phyloP scores from a whole-genome alignment of 2,329 filamentous ascomycete genomes.

The Aspergillus quadrilineatus region DNA sequence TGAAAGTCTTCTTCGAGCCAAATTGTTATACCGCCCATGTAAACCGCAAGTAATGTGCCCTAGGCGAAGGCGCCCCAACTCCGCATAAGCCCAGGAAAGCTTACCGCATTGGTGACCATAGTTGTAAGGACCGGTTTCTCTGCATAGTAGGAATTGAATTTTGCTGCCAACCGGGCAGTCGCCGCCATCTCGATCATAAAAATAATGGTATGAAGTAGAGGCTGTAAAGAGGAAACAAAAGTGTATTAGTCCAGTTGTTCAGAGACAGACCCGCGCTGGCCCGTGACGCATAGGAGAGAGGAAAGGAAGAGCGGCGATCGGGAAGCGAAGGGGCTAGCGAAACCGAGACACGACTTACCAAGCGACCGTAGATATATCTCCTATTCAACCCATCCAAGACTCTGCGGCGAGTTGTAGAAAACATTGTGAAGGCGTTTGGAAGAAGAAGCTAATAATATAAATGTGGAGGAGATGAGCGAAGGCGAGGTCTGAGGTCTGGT shows the following conservation, averaged over 20 bases:
- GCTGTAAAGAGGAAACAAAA: constrained; percentile 54
- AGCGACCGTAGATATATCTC: constrained; percentile 48
- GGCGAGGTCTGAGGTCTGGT: constrained; percentile 27
- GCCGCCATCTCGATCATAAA: constrained; percentile 87
- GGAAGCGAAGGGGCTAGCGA: background rate
- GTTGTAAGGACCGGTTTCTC: constrained; percentile 95
- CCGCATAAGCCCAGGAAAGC: constrained; percentile 23
- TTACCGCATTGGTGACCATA: constrained; percentile 95
- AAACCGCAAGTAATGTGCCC: background rate
- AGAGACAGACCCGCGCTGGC: background rate
- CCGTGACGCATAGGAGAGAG: background rate
- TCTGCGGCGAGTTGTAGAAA: constrained; percentile 41
- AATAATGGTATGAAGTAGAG: constrained; percentile 79
- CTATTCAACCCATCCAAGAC: constrained; percentile 47
- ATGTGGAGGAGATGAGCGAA: constrained; percentile 22
- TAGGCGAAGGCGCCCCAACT: background rate
- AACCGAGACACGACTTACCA: constrained; percentile 33
- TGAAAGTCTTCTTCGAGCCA: background rate
- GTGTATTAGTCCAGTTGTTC: constrained; percentile 7
- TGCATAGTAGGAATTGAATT: constrained; percentile 93
- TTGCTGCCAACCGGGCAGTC: constrained; percentile 74
- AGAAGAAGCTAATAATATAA: constrained; percentile 17
- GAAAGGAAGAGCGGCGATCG: background rate
- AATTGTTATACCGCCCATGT: background rate
- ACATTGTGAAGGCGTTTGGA: constrained; percentile 35